Conservation (phyloP, 257 asterid genomes). For the Mitragyna speciosa region DNA sequence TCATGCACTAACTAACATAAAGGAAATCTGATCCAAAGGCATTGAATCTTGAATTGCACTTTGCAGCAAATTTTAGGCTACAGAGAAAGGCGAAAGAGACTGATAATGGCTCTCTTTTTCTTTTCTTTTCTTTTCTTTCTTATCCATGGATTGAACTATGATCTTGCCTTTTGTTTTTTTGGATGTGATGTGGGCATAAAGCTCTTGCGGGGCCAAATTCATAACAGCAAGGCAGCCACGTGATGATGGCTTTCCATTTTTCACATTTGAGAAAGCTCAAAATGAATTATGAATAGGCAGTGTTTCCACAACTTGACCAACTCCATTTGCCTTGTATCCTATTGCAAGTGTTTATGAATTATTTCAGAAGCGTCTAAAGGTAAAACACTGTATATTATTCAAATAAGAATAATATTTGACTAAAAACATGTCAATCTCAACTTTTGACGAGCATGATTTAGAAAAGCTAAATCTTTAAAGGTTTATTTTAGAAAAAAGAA, state of each 20-base stretch:
- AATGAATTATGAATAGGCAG: conserved; percentile 1
- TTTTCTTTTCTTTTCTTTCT: conserved; percentile 16
- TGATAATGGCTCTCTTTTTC: conserved; percentile 25
- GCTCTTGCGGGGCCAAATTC: conserved; percentile 25
- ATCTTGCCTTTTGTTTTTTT: conserved; percentile 21
- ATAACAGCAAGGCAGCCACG: conserved; percentile 34
- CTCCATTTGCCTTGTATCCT: neutral
- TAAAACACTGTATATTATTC: neutral
- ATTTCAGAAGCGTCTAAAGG: neutral
- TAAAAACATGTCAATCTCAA: too few species aligned
- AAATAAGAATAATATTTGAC: too few species aligned
- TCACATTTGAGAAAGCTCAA: conserved; percentile 11
- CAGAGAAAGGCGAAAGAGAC: conserved; percentile 12
- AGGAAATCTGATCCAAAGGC: neutral
- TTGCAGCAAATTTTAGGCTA: conserved; percentile 11
- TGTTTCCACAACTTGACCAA: neutral
- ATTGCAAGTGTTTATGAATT: neutral
- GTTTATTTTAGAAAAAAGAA: too few species aligned
- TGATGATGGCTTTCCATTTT: conserved; percentile 29
- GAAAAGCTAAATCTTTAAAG: too few species aligned
- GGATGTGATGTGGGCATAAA: conserved; percentile 25
- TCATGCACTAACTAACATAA: conserved; percentile 18
- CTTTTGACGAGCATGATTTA: neutral
- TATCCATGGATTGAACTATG: neutral
- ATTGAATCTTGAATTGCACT: conserved; percentile 5